Evolutionary conservation across 2,329 filamentous ascomycete species (phyloP), one percentile per base, ranked within the genome.

Genomic region (Coniochaeta prunicola): DNA sequence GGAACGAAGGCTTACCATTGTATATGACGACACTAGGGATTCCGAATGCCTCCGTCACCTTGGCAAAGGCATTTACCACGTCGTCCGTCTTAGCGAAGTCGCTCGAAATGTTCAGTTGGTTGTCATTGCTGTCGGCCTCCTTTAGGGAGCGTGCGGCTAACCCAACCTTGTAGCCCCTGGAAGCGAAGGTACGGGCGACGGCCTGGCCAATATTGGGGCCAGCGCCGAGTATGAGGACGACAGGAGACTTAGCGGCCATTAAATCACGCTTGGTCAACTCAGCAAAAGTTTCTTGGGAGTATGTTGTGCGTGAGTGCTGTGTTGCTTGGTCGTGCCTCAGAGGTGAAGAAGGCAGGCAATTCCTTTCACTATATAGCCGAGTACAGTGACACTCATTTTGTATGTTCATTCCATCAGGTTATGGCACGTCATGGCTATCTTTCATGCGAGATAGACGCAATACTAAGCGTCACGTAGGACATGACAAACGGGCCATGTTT

Each of bases 121-220:
- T 60, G 3, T 61, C 57, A 4, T 63, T 64, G 36, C 62, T 68
- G 21, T 69, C 65, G 31, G 67, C 66, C n/a, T 71, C 67, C 2
- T 68, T 67, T 13, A 66, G 50, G 7, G 59, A 68, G 26, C 76
- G 66, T 10, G 75, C 68, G 12, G 70, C 73, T 4, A 74, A 64
- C 7, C 74, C 77, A 30, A 78, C 68, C 59, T 70, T 71, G 67
- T 78, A 79, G 58, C 76, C 76, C 53, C 74, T 72, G 2, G 66
- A 59, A 8, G 71, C 67, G 61, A 79, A 77, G 10, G 69, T 65
- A 13, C 65, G 62, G 21, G 71, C 71, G 4, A 74, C 70, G 24
- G 66, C 58, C 3, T 68, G 62, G 12, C 75, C 76, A 30, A 77
- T 65, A 57, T 74, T 77, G 56, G 74, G 60, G 3, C 77, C 77